Evolutionary conservation across 2,329 filamentous ascomycete species (phyloP).

Genomic region (Trichoderma citrinoviride): DNA sequence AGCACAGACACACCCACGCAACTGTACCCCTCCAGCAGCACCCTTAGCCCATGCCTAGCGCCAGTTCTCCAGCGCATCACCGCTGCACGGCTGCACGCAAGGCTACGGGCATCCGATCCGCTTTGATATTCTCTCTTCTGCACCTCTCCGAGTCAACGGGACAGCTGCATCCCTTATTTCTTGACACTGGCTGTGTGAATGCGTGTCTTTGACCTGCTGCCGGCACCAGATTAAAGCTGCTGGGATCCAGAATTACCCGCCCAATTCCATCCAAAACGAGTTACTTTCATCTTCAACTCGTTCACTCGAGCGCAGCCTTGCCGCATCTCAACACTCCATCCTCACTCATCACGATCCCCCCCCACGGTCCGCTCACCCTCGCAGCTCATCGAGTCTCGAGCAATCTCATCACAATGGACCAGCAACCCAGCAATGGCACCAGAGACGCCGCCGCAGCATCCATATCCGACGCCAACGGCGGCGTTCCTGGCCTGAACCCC

Average conservation of each 20-base stretch:
- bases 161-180: background rate
- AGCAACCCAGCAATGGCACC: constrained; percentile 18
- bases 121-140: background rate
- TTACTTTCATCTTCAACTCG: background rate
- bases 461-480: constrained; percentile 14
- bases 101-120: constrained; percentile 11
- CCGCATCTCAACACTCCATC: background rate
- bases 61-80: background rate
- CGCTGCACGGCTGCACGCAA: constrained; percentile 19
- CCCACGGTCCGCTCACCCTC: background rate
- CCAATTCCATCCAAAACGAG: background rate
- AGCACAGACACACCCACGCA: no score
- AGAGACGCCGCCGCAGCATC: constrained; percentile 5
- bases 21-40: background rate
- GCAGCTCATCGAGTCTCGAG: background rate
- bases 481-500: constrained; percentile 12
- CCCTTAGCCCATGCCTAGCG: background rate
- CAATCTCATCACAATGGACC: constrained; percentile 13
- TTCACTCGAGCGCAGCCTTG: constrained; percentile 11
- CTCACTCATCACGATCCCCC: background rate
- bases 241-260: background rate
- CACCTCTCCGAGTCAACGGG: background rate
- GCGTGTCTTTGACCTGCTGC: background rate
- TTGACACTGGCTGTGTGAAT: background rate
- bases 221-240: background rate